These are phyloP conservation scores for Russula brevipes DNA, from an alignment of 768 basidiomycete genomes.

Conservation along the genomic window DNA sequence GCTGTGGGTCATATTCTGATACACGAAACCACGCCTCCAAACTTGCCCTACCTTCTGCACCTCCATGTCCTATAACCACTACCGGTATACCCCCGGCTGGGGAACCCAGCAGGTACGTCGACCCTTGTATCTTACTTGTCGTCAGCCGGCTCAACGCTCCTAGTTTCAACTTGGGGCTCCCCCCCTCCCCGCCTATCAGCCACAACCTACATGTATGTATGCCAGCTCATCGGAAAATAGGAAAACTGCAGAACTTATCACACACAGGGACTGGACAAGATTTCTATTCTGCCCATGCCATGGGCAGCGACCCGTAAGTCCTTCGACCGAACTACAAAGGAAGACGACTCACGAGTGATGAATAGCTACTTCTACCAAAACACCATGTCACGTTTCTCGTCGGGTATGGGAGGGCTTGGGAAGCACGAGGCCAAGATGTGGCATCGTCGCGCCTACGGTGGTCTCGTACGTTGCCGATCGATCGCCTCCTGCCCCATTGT, in stretches of 20 bases:
- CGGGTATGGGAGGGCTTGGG: slow-evolving; percentile 40
- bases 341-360: background rate
- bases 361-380: slow-evolving; percentile 36
- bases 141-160: background rate
- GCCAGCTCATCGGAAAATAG: background rate
- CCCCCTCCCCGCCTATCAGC: slow-evolving; percentile 35
- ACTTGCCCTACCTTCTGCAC: slow-evolving; percentile 14
- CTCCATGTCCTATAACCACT: slow-evolving; percentile 45
- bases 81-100: slow-evolving; percentile 43
- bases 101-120: slow-evolving; percentile 40
- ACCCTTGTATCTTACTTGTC: background rate
- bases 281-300: slow-evolving; percentile 59
- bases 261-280: slow-evolving; percentile 55
- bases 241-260: slow-evolving; percentile 4
- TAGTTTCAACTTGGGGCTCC: slow-evolving; percentile 25
- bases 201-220: slow-evolving; percentile 36
- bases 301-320: slow-evolving; percentile 52
- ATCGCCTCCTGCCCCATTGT: background rate
- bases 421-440: slow-evolving; percentile 57
- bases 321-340: no score
- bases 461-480: slow-evolving; percentile 39
- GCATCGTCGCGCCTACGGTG: slow-evolving; percentile 64
- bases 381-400: slow-evolving; percentile 32
- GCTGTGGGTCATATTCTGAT: background rate
- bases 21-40: background rate